These are phyloP conservation scores for Mycena maculata DNA, from an alignment of 768 basidiomycete genomes.

Conservation along the genomic window DNA sequence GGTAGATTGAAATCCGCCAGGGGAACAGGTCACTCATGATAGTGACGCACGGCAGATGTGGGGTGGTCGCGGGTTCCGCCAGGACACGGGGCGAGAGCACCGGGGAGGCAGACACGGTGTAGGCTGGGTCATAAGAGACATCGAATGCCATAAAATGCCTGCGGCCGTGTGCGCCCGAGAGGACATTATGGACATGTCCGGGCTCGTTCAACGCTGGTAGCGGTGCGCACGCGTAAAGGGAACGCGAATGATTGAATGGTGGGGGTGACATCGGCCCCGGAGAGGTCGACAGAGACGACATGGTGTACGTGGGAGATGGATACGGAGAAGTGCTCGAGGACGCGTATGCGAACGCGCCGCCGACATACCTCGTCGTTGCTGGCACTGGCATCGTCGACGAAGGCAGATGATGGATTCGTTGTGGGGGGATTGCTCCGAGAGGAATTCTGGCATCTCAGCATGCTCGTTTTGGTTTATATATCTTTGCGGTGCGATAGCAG, in stretches of 20 bases:
- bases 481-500: conserved; percentile 1
- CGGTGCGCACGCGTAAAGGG: conserved; percentile 28
- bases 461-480: conserved; percentile 7
- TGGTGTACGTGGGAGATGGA: conserved; percentile 29
- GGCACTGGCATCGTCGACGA: conserved; percentile 24
- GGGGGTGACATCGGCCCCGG: conserved; percentile 30
- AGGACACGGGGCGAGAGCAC: conserved; percentile 35
- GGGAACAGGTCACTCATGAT: conserved; percentile 36
- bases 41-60: conserved; percentile 37
- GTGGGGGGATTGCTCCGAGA: not conserved
- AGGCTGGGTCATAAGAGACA: conserved; percentile 34
- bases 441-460: not conserved
- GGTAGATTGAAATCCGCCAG: conserved; percentile 36
- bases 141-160: conserved; percentile 21
- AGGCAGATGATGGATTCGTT: not conserved
- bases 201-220: conserved; percentile 16
- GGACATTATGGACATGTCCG: conserved; percentile 17
- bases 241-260: conserved; percentile 30
- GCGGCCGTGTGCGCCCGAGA: conserved; percentile 1
- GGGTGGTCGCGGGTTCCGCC: conserved; percentile 38
- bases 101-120: conserved; percentile 14
- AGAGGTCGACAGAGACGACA: conserved; percentile 25
- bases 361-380: conserved; percentile 21
- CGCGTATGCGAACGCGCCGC: conserved; percentile 10
- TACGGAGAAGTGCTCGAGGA: conserved; percentile 21